These are phyloP conservation scores for Phylloporus rhodoxanthus DNA, from an alignment of 768 basidiomycete genomes.

Conservation along the genomic window DNA sequence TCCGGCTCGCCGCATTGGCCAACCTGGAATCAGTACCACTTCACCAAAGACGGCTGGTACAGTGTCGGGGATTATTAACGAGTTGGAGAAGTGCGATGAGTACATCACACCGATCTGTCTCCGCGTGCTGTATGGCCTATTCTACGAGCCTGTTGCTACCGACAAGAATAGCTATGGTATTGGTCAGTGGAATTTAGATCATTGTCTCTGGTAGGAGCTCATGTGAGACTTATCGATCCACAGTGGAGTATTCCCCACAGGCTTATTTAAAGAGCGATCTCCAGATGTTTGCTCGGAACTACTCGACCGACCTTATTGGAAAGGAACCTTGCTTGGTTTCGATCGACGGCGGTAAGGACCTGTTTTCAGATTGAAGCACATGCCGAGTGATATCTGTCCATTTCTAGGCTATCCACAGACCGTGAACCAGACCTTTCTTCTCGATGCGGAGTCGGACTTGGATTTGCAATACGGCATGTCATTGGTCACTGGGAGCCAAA, in stretches of 20 bases:
- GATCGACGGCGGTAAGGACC: slow-evolving; percentile 32
- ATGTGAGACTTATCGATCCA: neutral
- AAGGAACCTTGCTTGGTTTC: slow-evolving; percentile 27
- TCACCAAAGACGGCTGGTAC: slow-evolving; percentile 13
- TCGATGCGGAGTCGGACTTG: slow-evolving; percentile 28
- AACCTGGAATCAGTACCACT: slow-evolving; percentile 7
- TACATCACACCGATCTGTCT: slow-evolving; percentile 30
- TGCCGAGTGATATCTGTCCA: neutral
- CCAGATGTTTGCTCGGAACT: slow-evolving; percentile 29
- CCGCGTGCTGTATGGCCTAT: slow-evolving; percentile 22
- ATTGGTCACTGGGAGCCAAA: slow-evolving; percentile 25
- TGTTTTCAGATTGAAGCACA: neutral
- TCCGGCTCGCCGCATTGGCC: slow-evolving; percentile 14
- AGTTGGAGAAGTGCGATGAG: slow-evolving; percentile 19
- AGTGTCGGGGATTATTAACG: slow-evolving; percentile 7
- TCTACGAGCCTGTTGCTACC: slow-evolving; percentile 21
- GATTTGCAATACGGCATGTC: slow-evolving; percentile 32
- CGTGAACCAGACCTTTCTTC: slow-evolving; percentile 3
- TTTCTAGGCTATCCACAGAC: slow-evolving; percentile 26
- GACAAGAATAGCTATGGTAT: slow-evolving; percentile 32
- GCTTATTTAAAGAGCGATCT: slow-evolving; percentile 28
- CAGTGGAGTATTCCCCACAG: slow-evolving; percentile 30
- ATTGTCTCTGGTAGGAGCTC: neutral
- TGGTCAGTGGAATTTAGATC: slow-evolving; percentile 11
- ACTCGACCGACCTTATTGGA: slow-evolving; percentile 18